These are phyloP conservation scores for Ceriops zippeliana DNA, from an alignment of 345 rosid species.

Conservation along the genomic window DNA sequence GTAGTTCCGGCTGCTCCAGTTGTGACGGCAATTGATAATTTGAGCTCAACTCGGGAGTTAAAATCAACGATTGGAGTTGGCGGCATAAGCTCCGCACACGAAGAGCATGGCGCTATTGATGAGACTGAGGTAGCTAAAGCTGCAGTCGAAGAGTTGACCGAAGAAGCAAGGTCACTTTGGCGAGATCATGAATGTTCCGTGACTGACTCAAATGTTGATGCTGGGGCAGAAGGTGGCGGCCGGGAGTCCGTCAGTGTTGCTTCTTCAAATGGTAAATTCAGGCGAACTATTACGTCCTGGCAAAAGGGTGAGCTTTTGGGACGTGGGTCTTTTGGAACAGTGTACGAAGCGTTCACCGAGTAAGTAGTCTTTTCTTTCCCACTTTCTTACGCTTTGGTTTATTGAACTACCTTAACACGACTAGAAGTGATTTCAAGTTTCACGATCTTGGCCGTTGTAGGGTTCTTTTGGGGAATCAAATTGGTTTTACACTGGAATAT, in stretches of 20 bases:
- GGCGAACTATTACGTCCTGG: constrained; percentile 23
- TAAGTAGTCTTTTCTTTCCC: constrained; percentile 7
- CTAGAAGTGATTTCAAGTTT: background rate
- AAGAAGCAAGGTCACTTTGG: no score
- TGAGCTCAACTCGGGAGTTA: constrained; percentile 28
- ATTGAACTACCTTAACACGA: no score
- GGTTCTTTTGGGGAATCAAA: no score
- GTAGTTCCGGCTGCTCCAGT: background rate
- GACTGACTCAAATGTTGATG: no score
- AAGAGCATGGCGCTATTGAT: background rate
- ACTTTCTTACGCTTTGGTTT: no score
- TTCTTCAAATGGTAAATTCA: constrained; percentile 26
- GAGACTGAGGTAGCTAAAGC: background rate
- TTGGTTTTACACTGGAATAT: no score
- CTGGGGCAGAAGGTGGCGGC: no score
- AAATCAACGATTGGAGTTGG: background rate
- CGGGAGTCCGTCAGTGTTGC: constrained; percentile 11
- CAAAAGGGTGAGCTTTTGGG: constrained; percentile 33
- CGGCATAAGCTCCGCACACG: background rate
- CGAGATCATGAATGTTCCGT: no score
- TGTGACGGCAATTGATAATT: no score
- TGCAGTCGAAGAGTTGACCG: no score
- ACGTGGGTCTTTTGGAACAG: constrained; percentile 38
- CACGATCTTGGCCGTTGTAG: no score
- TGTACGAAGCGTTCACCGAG: constrained; percentile 35